Conservation (phyloP, 2,329 filamentous ascomycete species). For the Nigrograna mackinnonii region DNA sequence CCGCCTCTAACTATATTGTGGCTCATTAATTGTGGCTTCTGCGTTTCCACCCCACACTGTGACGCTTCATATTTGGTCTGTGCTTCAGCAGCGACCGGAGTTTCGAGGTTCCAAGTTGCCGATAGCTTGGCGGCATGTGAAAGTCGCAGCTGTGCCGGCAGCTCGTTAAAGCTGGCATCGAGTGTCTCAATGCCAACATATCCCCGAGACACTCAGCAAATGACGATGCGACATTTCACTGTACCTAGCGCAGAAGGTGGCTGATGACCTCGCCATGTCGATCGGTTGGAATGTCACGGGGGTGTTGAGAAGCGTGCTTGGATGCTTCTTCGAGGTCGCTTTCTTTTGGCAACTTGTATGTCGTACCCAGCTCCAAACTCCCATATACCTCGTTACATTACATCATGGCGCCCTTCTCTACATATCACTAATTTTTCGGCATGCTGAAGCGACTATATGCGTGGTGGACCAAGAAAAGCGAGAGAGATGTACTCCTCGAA, state of each 20-base stretch:
- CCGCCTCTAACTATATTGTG: too few species aligned
- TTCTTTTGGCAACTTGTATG: conserved; percentile 47
- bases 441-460: conserved; percentile 64
- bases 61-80: too few species aligned
- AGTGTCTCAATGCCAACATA: conserved; percentile 18
- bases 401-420: neutral
- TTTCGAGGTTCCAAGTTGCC: too few species aligned
- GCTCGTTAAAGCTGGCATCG: too few species aligned
- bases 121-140: too few species aligned
- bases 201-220: conserved; percentile 22
- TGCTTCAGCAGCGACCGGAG: too few species aligned
- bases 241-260: conserved; percentile 17
- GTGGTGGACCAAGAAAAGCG: conserved; percentile 70
- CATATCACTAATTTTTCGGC: neutral
- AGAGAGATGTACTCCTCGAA: conserved; percentile 67
- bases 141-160: too few species aligned
- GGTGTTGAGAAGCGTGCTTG: conserved; percentile 31
- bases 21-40: too few species aligned
- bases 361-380: neutral
- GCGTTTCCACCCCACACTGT: too few species aligned
- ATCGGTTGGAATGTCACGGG: conserved; percentile 14
- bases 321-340: conserved; percentile 39
- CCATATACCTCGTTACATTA: neutral
- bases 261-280: conserved; percentile 22
- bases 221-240: conserved; percentile 26